Conservation (phyloP, 1,284 basidiomycete species). For the Austropuccinia psidii region DNA sequence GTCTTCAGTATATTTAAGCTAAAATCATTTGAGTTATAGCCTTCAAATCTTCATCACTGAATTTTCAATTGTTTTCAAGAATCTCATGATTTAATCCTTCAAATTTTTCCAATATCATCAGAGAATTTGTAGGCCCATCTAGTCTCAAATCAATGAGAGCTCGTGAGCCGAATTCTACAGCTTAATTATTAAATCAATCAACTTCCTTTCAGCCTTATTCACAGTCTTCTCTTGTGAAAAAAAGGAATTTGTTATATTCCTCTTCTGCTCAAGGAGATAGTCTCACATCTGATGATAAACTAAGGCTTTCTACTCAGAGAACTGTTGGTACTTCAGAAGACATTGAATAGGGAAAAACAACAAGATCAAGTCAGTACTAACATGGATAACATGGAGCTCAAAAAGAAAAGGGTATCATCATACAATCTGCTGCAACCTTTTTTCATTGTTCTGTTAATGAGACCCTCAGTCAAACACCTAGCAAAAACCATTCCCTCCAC, state of each 20-base stretch:
- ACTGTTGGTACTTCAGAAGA: conserved; percentile 52
- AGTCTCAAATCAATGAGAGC: no score
- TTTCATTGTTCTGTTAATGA: conserved; percentile 67
- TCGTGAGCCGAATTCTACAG: no score
- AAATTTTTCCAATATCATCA: no score
- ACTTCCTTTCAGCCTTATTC: neutral
- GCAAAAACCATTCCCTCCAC: conserved; percentile 57
- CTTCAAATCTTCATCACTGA: no score
- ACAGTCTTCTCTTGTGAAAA: no score
- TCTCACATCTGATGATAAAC: conserved; percentile 44
- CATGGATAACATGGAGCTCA: conserved; percentile 99
- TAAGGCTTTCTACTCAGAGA: conserved; percentile 47
- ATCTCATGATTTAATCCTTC: no score
- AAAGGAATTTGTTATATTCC: no score
- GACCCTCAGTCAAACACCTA: conserved; percentile 42
- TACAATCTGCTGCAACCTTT: conserved; percentile 96
- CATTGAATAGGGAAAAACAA: conserved; percentile 92
- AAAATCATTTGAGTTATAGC: no score
- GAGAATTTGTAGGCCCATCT: no score
- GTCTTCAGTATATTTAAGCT: no score
- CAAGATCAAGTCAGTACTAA: conserved; percentile 93
- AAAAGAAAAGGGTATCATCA: conserved; percentile 97
- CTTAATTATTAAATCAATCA: neutral
- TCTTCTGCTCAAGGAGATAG: no score
- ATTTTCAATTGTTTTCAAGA: no score